A percentile compares a stretch with the other conserved stretches of the same genome.
Evolutionary conservation across 495 filamentous ascomycete genomes (phyloP).

Genomic region (Rhypophila decipiens): DNA sequence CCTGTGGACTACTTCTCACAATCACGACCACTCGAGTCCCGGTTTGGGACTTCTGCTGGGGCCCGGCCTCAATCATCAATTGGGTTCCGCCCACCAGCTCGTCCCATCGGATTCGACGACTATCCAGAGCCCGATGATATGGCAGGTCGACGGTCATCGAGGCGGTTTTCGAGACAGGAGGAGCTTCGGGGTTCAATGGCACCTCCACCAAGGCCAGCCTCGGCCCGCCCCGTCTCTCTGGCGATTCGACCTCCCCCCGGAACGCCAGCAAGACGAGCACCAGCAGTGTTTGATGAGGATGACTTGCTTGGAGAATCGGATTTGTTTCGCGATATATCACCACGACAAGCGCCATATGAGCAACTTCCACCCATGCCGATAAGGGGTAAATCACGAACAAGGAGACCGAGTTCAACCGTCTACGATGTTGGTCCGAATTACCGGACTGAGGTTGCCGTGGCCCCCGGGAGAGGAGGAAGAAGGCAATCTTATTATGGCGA

Average conservation of each 20-base stretch:
- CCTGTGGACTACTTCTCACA: slow-evolving; percentile 24
- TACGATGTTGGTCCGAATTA: slow-evolving; percentile 19
- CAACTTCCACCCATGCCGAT: slow-evolving; percentile 9
- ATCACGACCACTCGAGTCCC: slow-evolving; percentile 27
- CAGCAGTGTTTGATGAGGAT: slow-evolving; percentile 29
- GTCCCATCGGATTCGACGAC: slow-evolving; percentile 16
- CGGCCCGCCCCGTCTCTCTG: slow-evolving; percentile 29
- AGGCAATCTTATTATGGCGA: slow-evolving; percentile 28
- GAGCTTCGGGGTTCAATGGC: slow-evolving; percentile 37
- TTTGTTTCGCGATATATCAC: slow-evolving; percentile 30
- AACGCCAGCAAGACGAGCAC: slow-evolving; percentile 24
- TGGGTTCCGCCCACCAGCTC: slow-evolving; percentile 28
- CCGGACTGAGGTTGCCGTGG: slow-evolving; percentile 19
- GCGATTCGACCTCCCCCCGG: slow-evolving; percentile 30
- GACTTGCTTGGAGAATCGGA: slow-evolving; percentile 19
- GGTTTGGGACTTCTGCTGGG: slow-evolving; percentile 20
- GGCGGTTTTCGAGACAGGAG: slow-evolving; percentile 27
- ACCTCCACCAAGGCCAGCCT: slow-evolving; percentile 31
- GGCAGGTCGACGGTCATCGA: slow-evolving; percentile 32
- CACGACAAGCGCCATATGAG: slow-evolving; percentile 14
- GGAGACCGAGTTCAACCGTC: slow-evolving; percentile 14
- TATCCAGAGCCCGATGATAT: slow-evolving; percentile 24
- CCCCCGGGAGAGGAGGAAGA: slow-evolving; percentile 12
- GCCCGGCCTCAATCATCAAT: slow-evolving; percentile 38
- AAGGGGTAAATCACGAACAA: slow-evolving; percentile 6